phyloP scores from a whole-genome alignment of 2,329 filamentous ascomycete genomes.

The Chaetomiaceae sp. region DNA sequence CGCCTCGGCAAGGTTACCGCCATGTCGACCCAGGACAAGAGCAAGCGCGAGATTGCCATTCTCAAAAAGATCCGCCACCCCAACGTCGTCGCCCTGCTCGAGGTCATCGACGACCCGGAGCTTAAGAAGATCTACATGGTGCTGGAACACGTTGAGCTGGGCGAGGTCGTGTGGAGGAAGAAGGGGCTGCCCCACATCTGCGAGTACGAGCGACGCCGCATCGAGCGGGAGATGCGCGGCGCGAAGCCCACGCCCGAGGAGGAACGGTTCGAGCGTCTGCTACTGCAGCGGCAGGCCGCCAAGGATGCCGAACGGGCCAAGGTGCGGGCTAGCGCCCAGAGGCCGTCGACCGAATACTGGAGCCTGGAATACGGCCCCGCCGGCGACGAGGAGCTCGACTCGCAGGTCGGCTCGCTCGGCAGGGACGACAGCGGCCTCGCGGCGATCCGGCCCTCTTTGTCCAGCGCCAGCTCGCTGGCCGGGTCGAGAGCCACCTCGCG shows the following conservation, averaged over 20 bases:
- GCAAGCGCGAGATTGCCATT: slow-evolving; percentile 94
- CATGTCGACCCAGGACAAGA: slow-evolving; percentile 66
- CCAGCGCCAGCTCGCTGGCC: slow-evolving; percentile 37
- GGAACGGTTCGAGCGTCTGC: slow-evolving; percentile 54
- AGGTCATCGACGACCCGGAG: slow-evolving; percentile 96
- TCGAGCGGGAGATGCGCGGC: slow-evolving; percentile 66
- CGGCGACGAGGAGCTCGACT: slow-evolving; percentile 45
- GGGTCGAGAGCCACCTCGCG: slow-evolving; percentile 41
- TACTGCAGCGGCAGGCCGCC: slow-evolving; percentile 54
- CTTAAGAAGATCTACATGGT: slow-evolving; percentile 98
- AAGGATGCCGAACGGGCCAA: slow-evolving; percentile 56
- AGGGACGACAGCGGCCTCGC: slow-evolving; percentile 40
- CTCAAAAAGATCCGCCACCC: slow-evolving; percentile 96
- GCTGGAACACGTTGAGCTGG: slow-evolving; percentile 88
- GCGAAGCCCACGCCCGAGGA: slow-evolving; percentile 56
- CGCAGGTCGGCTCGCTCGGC: slow-evolving; percentile 41
- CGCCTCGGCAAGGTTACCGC: slow-evolving; percentile 79
- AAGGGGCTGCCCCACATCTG: slow-evolving; percentile 82
- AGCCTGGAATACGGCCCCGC: slow-evolving; percentile 74
- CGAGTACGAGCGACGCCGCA: slow-evolving; percentile 72
- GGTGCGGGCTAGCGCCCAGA: slow-evolving; percentile 43
- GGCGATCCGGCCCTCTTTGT: slow-evolving; percentile 31
- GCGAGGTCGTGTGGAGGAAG: slow-evolving; percentile 91
- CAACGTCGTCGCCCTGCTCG: slow-evolving; percentile 92
- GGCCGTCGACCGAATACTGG: slow-evolving; percentile 65